Conservation (phyloP, 352 stramenopile species). For the Globisporangium sylvaticum region DNA sequence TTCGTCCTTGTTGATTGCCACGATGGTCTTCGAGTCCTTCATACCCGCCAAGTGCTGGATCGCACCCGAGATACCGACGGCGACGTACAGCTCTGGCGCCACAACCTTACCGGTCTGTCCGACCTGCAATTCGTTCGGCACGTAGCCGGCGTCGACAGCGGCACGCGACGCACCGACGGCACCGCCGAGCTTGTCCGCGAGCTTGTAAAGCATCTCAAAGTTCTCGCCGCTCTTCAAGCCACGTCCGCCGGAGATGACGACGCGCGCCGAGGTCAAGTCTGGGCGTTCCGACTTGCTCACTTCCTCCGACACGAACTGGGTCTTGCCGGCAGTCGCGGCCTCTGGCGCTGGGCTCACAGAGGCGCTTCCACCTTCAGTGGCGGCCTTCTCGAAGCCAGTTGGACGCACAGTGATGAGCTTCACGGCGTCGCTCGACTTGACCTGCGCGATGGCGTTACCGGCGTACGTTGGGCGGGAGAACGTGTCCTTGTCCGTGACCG, state of each 20-base stretch:
- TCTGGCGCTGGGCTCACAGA: slow-evolving; percentile 62
- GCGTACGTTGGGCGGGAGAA: slow-evolving; percentile 91
- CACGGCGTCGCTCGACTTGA: slow-evolving; percentile 87
- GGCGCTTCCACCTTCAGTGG: slow-evolving; percentile 64
- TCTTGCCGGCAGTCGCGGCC: slow-evolving; percentile 56
- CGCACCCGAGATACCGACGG: slow-evolving; percentile 95
- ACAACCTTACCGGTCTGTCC: slow-evolving; percentile 99
- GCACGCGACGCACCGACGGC: slow-evolving; percentile 96
- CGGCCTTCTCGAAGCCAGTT: slow-evolving; percentile 97
- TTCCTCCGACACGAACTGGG: slow-evolving; percentile 91
- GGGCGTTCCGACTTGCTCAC: slow-evolving; percentile 94
- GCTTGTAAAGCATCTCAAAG: slow-evolving; percentile 96
- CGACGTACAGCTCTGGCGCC: slow-evolving; percentile 96
- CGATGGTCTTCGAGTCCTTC: slow-evolving; percentile 99
- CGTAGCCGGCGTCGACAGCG: slow-evolving; percentile 97
- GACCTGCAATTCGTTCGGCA: slow-evolving; percentile 98
- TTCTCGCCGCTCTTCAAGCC: slow-evolving; percentile 98
- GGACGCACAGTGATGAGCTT: slow-evolving; percentile 96
- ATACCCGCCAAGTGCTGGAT: slow-evolving; percentile 99
- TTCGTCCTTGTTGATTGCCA: slow-evolving; percentile 99
- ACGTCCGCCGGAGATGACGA: slow-evolving; percentile 95
- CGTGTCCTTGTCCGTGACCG: slow-evolving; percentile 89
- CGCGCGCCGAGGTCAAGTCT: slow-evolving; percentile 91
- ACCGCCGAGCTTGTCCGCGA: slow-evolving; percentile 97
- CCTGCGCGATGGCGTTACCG: slow-evolving; percentile 82